Evolutionary conservation across 2,329 filamentous ascomycete species (phyloP).

Genomic region (Coniochaeta sp.): DNA sequence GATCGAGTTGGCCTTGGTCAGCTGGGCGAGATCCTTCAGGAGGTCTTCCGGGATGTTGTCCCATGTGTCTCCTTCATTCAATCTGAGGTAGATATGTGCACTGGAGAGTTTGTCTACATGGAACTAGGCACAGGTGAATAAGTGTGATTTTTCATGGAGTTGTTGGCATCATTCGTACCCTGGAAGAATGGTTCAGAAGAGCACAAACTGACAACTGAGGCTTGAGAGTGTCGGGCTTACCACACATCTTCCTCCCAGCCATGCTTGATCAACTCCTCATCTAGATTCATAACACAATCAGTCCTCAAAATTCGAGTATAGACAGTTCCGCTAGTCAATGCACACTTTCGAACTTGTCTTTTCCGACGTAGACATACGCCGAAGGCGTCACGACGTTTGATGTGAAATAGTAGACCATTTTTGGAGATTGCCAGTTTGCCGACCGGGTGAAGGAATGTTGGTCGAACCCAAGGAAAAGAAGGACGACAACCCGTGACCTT

Average conservation of each 20-base stretch:
- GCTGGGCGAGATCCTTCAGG: conserved; percentile 82
- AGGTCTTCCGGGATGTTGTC: conserved; percentile 70
- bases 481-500: background rate
- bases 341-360: conserved; percentile 96
- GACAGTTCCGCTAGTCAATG: background rate
- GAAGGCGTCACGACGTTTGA: conserved; percentile 76
- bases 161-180: conserved; percentile 20
- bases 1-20: conserved; percentile 98
- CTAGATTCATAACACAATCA: conserved; percentile 42
- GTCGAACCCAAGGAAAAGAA: background rate
- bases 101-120: conserved; percentile 96
- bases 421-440: conserved; percentile 6
- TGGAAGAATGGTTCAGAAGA: conserved; percentile 9
- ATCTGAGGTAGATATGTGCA: conserved; percentile 89
- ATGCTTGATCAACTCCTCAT: conserved; percentile 92
- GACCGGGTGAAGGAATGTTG: background rate
- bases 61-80: conserved; percentile 75
- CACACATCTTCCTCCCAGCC: conserved; percentile 96
- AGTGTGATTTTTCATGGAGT: background rate
- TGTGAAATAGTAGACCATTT: conserved; percentile 94
- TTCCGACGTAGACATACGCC: conserved; percentile 91
- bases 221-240: conserved; percentile 37
- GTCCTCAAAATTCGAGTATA: conserved; percentile 1
- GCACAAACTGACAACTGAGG: background rate
- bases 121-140: conserved; percentile 49